Evolutionary conservation across 495 filamentous ascomycete species (phyloP).

Genomic region (Annulohypoxylon stygium): DNA sequence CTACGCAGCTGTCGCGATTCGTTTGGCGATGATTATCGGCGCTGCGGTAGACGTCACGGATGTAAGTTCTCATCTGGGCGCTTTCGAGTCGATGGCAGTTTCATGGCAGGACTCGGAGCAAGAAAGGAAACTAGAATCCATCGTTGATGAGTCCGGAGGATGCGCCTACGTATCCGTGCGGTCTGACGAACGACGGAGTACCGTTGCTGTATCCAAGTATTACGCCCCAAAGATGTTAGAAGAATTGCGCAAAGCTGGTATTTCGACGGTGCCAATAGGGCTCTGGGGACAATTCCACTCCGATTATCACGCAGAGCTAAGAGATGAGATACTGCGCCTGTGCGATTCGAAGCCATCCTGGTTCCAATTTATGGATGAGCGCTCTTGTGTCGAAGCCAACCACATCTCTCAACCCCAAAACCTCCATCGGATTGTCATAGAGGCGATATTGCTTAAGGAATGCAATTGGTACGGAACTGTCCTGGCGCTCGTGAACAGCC

Average conservation of each 20-base stretch:
- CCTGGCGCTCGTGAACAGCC: neutral
- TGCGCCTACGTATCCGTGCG: neutral
- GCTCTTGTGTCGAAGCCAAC: neutral
- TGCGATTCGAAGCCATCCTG: neutral
- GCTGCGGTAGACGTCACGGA: conserved; percentile 21
- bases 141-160: neutral
- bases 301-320: neutral
- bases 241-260: neutral
- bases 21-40: conserved; percentile 57
- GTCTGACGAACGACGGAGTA: neutral
- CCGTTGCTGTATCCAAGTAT: neutral
- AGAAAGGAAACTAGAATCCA: neutral
- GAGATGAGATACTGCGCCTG: neutral
- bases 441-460: neutral
- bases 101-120: neutral
- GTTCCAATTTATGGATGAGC: neutral
- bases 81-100: neutral
- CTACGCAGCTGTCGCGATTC: conserved; percentile 56
- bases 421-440: neutral
- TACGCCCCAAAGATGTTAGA: neutral
- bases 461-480: conserved; percentile 12
- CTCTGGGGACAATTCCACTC: conserved; percentile 1
- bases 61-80: neutral
- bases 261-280: neutral
- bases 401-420: neutral